Evolutionary conservation across 164 flowering plant genomes (phyloP).

Genomic region (Tinospora cordifolia): DNA sequence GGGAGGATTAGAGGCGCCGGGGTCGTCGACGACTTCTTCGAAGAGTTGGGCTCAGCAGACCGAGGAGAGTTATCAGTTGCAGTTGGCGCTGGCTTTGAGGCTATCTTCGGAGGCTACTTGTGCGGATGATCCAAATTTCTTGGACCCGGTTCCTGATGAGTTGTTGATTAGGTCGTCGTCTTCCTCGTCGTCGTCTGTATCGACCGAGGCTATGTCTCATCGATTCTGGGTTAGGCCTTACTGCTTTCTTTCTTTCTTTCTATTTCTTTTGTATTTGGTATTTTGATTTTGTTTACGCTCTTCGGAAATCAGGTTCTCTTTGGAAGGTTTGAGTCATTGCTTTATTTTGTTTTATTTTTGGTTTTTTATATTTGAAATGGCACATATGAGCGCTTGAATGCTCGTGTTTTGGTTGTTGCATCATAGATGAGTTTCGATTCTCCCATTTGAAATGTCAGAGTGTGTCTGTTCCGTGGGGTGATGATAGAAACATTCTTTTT

Average conservation of each 20-base stretch:
- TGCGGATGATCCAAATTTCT: constrained; percentile 88
- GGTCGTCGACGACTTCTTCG: constrained; percentile 23
- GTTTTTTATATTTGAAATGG: no score
- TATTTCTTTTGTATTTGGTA: background rate
- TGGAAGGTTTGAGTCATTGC: no score
- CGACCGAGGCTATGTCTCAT: constrained; percentile 68
- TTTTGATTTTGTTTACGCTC: background rate
- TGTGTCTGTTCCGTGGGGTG: background rate
- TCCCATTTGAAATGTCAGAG: background rate
- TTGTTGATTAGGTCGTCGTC: constrained; percentile 28
- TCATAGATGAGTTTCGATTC: background rate
- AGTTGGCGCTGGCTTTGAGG: constrained; percentile 80
- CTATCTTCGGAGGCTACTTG: constrained; percentile 81
- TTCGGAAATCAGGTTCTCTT: no score
- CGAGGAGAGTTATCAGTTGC: constrained; percentile 94
- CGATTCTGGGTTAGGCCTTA: constrained; percentile 73
- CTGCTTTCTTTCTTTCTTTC: background rate
- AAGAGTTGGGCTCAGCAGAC: constrained; percentile 99
- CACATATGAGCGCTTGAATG: background rate
- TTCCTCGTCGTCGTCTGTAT: constrained; percentile 21
- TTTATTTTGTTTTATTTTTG: no score
- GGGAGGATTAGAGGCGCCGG: background rate
- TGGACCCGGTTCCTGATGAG: constrained; percentile 71
- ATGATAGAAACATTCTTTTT: background rate
- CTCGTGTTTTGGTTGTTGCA: background rate